Percentiles rank a stretch among this genome's conserved stretches.
These are phyloP conservation scores for Chytriomyces sp. DNA, from an alignment of 192 early-diverging fungal genomes.

Conservation along the genomic window DNA sequence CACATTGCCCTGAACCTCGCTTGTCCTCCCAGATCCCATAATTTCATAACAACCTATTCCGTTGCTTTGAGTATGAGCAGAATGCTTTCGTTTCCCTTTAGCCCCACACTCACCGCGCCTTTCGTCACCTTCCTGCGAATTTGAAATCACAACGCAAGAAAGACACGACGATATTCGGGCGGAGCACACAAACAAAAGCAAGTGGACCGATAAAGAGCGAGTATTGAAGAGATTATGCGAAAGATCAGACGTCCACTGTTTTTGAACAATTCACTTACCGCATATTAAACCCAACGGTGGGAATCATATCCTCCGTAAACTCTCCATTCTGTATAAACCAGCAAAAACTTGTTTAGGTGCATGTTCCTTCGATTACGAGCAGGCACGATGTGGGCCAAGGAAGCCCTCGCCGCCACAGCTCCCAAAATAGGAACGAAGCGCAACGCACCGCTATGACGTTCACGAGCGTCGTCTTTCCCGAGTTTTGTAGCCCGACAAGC, in stretches of 20 bases:
- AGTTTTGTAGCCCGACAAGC: conserved; percentile 62
- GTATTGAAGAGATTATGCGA: background rate
- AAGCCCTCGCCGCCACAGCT: background rate
- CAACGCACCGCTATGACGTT: conserved; percentile 57
- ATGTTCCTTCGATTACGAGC: background rate
- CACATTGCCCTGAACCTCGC: conserved; percentile 98
- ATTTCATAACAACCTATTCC: conserved; percentile 91
- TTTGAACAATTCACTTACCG: conserved; percentile 81
- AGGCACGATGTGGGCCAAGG: too few relatives aligned
- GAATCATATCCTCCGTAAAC: conserved; percentile 79
- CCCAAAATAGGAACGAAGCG: background rate
- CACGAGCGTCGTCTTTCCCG: conserved; percentile 62
- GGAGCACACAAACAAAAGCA: conserved; percentile 4
- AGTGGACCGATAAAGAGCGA: too few relatives aligned
- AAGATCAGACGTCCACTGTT: background rate
- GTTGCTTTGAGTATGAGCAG: too few relatives aligned
- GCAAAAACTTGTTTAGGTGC: background rate
- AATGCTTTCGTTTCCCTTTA: too few relatives aligned
- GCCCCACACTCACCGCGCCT: conserved; percentile 45
- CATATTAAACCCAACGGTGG: conserved; percentile 99
- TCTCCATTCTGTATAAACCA: conserved; percentile 40
- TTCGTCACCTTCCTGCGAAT: conserved; percentile 55
- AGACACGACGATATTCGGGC: background rate
- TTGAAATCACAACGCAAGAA: background rate
- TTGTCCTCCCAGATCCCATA: conserved; percentile 99